These are phyloP conservation scores for Erodium trifolium DNA, from an alignment of 441 rosid genomes.

Conservation along the genomic window DNA sequence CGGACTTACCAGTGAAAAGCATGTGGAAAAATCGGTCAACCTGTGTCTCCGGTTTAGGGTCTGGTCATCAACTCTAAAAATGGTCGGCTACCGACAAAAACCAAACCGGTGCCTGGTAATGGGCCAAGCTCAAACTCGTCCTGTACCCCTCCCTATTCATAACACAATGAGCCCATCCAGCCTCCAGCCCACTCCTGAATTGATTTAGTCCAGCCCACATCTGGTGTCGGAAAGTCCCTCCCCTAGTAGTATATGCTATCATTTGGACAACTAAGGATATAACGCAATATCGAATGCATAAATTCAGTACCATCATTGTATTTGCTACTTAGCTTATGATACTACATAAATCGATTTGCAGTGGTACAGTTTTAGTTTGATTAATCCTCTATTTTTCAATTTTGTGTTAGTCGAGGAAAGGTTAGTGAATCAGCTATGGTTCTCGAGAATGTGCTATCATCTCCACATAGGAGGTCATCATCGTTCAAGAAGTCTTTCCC, in stretches of 20 bases:
- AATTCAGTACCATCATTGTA: background rate
- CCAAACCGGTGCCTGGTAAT: too few species aligned
- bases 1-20: too few species aligned
- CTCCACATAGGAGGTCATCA: constrained; percentile 4
- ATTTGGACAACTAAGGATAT: background rate
- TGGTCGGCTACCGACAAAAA: too few species aligned
- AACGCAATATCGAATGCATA: background rate
- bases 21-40: too few species aligned
- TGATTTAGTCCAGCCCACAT: too few species aligned
- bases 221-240: too few species aligned
- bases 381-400: background rate
- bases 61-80: too few species aligned
- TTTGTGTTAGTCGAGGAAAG: background rate
- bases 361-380: background rate
- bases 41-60: too few species aligned
- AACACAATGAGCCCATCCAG: too few species aligned
- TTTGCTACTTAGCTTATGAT: background rate
- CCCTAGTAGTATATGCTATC: background rate
- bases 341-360: background rate
- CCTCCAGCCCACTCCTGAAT: too few species aligned
- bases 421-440: background rate
- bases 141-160: too few species aligned
- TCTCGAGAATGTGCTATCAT: background rate
- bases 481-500: constrained; percentile 1
- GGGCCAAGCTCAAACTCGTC: too few species aligned